phyloP scores from a whole-genome alignment of 164 flowering plant species.

The Taxillus chinensis region DNA sequence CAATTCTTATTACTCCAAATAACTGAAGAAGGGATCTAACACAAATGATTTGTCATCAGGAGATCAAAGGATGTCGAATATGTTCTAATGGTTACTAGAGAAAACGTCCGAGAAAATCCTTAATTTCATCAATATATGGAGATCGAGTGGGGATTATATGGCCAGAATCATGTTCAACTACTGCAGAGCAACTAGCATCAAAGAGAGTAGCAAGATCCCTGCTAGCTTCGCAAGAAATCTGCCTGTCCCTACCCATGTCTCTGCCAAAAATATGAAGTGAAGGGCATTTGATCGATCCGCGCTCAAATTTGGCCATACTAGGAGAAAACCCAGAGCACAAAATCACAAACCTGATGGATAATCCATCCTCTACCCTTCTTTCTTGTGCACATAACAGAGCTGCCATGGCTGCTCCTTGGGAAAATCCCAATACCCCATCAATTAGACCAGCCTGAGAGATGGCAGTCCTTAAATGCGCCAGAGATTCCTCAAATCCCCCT shows the following conservation, averaged over 20 bases:
- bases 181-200: constrained; percentile 39
- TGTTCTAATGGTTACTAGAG: constrained; percentile 17
- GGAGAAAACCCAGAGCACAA: constrained; percentile 80
- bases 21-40: too few relatives aligned
- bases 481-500: constrained; percentile 53
- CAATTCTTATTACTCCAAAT: too few relatives aligned
- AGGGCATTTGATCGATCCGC: constrained; percentile 52
- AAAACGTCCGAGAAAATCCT: constrained; percentile 59
- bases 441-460: constrained; percentile 61
- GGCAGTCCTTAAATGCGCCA: constrained; percentile 38
- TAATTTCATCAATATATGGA: constrained; percentile 60
- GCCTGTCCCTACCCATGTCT: constrained; percentile 56
- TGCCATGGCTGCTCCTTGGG: constrained; percentile 95
- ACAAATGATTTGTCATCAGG: too few relatives aligned
- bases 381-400: constrained; percentile 41
- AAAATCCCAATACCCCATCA: constrained; percentile 92
- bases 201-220: constrained; percentile 48
- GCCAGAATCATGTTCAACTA: constrained; percentile 72
- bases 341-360: constrained; percentile 59
- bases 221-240: constrained; percentile 53
- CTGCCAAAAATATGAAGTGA: constrained; percentile 87
- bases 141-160: constrained; percentile 81
- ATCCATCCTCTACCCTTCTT: constrained; percentile 20
- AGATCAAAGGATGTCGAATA: too few relatives aligned
- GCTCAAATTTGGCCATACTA: constrained; percentile 14